Base-by-base conservation (phyloP, 2,329 filamentous ascomycete genomes). In the Cercospora citrullina region DNA sequence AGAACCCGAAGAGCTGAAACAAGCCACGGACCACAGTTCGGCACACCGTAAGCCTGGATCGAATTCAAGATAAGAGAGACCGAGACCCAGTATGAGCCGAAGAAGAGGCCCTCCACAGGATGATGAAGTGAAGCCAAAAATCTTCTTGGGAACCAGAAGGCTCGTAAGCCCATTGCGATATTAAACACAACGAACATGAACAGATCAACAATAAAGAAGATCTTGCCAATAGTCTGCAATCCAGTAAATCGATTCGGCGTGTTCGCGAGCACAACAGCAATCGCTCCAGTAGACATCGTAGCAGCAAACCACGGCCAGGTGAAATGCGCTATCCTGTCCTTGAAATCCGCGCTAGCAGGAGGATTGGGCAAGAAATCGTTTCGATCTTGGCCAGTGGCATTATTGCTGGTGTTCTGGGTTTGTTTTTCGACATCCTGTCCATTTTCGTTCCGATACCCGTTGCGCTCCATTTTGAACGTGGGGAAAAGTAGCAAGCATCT, bases 251-350 rank as follows among this genome's bases (percentile, higher is more conserved):
- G 80, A 73, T 88, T 86, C 6, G 90, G 90, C 21, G 83, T 82
- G 59, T 88, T 87, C 1, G 84, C 83, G 33, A 93, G 83, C n/a
- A 93, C 84, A 3, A 90, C 79, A 0, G 90, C 86, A 1, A 93
- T 77, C 0, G 90, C 90, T 36, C 90, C 91, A 0, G 90, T 91
- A 48, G 88, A 90, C 91, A 93, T 93, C 2, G 89, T 89, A 21
- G 87, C 81, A 1, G 90, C 90, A 77, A 89, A 94, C 90, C 90
- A 92, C 18, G 87, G 88, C 89, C 88, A 73, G 1, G 71, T 73
- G 55, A 73, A 73, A 45, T 73, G 71, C 23, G 71, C 71, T 31
- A 73, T 73, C 18, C 71, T 67, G 51, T 72, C 71, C 33, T 70
- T 71, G 68, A 73, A 73, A 48, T 65, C 59, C 18, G 70, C 71